A percentile compares a stretch with the other conserved stretches of the same genome.
Evolutionary conservation across 2,329 filamentous ascomycete species (phyloP).

Genomic region (Alternaria metachromatica): DNA sequence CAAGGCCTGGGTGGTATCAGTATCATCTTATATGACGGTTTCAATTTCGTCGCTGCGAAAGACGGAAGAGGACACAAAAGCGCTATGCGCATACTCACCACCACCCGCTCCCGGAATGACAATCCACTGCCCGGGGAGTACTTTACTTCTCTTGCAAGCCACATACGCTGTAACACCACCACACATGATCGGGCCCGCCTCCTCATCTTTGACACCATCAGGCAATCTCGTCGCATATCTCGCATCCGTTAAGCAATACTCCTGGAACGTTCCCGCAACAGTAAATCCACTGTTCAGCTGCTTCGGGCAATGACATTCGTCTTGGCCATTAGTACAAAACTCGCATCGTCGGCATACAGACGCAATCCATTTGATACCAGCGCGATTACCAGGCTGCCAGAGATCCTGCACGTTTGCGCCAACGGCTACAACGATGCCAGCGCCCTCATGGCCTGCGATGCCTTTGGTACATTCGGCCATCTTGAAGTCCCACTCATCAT

Average conservation of each 20-base stretch:
- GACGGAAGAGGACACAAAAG: neutral
- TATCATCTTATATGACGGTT: neutral
- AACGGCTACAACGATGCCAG: conserved; percentile 74
- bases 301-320: conserved; percentile 54
- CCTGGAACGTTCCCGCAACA: conserved; percentile 52
- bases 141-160: conserved; percentile 49
- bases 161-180: conserved; percentile 57
- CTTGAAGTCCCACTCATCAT: conserved; percentile 44
- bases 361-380: conserved; percentile 75
- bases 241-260: conserved; percentile 53
- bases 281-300: conserved; percentile 71
- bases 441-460: conserved; percentile 76
- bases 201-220: conserved; percentile 52
- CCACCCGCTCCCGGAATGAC: conserved; percentile 50
- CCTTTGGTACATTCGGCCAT: conserved; percentile 44
- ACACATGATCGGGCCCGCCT: conserved; percentile 51
- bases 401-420: conserved; percentile 74
- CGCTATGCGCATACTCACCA: conserved; percentile 14
- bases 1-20: conserved; percentile 21
- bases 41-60: neutral
- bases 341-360: conserved; percentile 80
- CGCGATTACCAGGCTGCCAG: conserved; percentile 61
- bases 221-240: conserved; percentile 55
- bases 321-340: conserved; percentile 73
- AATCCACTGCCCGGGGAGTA: conserved; percentile 48